These are phyloP conservation scores for Fusarium drepaniforme DNA, from an alignment of 2,329 filamentous ascomycete genomes.

Conservation along the genomic window DNA sequence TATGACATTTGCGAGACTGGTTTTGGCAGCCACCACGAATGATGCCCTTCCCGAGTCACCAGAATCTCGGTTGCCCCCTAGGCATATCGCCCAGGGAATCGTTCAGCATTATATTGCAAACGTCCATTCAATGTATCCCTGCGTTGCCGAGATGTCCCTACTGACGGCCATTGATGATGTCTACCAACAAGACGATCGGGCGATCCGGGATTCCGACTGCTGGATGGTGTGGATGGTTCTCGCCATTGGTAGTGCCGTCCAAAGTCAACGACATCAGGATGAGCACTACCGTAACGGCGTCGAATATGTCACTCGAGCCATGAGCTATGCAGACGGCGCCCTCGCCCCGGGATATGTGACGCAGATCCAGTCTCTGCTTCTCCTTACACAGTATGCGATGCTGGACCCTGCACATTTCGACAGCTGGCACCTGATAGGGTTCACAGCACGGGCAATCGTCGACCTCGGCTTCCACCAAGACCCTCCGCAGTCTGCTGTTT, in stretches of 20 bases:
- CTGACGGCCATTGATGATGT: slow-evolving; percentile 84
- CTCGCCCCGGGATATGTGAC: slow-evolving; percentile 86
- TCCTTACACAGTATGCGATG: slow-evolving; percentile 91
- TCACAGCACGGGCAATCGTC: slow-evolving; percentile 87
- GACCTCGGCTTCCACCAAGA: slow-evolving; percentile 96
- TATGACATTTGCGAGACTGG: slow-evolving; percentile 92
- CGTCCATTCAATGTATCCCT: slow-evolving; percentile 83
- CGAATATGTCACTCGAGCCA: slow-evolving; percentile 70
- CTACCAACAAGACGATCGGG: slow-evolving; percentile 76
- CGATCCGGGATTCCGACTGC: slow-evolving; percentile 77
- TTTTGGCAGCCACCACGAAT: slow-evolving; percentile 85
- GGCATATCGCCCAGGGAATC: slow-evolving; percentile 75
- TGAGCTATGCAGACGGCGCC: slow-evolving; percentile 84
- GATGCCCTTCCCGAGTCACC: slow-evolving; percentile 75
- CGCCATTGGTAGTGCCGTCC: slow-evolving; percentile 81
- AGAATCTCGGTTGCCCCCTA: slow-evolving; percentile 75
- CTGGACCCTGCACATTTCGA: slow-evolving; percentile 93
- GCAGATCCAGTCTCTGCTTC: slow-evolving; percentile 87
- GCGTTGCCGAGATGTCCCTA: slow-evolving; percentile 84
- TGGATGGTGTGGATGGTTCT: slow-evolving; percentile 93
- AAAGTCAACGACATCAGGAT: slow-evolving; percentile 77
- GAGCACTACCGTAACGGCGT: slow-evolving; percentile 70
- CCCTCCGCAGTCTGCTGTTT: slow-evolving; percentile 76
- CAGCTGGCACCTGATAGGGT: slow-evolving; percentile 93
- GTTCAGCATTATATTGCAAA: slow-evolving; percentile 89